Evolutionary conservation across 257 asterid genomes (phyloP).

Genomic region (Apocynum venetum): DNA sequence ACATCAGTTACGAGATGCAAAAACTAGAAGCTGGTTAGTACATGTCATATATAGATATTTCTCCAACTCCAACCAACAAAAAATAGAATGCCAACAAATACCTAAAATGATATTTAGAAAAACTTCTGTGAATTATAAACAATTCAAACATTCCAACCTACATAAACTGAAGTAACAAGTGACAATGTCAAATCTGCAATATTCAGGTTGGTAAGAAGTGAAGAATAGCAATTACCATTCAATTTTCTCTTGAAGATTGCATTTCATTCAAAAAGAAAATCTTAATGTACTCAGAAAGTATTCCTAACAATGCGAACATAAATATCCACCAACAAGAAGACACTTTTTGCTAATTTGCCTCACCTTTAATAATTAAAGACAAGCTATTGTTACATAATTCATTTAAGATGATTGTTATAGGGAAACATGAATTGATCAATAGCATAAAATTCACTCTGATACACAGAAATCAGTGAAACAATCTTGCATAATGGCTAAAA

Average conservation of each 20-base stretch:
- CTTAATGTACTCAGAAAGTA: background rate
- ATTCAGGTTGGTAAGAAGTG: background rate
- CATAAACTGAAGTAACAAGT: background rate
- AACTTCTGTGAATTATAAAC: background rate
- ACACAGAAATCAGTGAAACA: background rate
- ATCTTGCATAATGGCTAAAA: background rate
- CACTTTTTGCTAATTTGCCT: background rate
- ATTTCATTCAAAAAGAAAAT: background rate
- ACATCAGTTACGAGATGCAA: background rate
- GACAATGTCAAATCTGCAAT: background rate
- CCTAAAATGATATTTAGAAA: background rate
- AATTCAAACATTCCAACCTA: background rate
- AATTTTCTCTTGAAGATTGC: background rate
- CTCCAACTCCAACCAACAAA: background rate
- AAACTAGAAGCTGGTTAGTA: background rate
- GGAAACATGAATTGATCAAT: background rate
- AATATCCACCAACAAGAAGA: background rate
- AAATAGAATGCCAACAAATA: background rate
- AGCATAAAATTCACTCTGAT: background rate
- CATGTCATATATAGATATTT: background rate
- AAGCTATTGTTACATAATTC: background rate
- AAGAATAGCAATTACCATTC: background rate
- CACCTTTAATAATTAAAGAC: background rate
- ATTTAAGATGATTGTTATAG: constrained; percentile 1
- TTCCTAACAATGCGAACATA: background rate